Evolutionary conservation across 2,329 filamentous ascomycete species (phyloP).

Genomic region (Didymella pomorum): DNA sequence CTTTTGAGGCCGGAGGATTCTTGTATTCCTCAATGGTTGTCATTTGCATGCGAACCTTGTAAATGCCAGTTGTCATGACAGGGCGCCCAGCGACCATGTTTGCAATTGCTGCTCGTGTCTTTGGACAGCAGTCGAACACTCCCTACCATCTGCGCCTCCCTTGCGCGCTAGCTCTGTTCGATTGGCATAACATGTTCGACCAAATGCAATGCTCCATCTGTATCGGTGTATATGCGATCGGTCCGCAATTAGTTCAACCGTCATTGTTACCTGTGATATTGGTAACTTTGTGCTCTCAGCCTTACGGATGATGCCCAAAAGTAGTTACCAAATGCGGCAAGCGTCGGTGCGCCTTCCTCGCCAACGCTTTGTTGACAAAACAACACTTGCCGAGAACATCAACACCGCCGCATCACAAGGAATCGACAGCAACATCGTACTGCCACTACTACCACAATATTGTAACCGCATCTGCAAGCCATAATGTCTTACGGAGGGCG

Average conservation of each 20-base stretch:
- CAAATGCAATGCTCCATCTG: not conserved
- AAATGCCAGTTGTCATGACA: not conserved
- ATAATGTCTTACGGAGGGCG: conserved; percentile 60
- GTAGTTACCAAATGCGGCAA: conserved; percentile 23
- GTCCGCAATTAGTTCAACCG: not conserved
- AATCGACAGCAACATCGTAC: conserved; percentile 5
- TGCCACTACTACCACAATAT: conserved; percentile 1
- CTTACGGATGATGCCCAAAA: conserved; percentile 10
- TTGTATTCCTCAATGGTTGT: conserved; percentile 8
- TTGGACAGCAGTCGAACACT: not conserved
- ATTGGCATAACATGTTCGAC: not conserved
- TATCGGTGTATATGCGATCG: not conserved
- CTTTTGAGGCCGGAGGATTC: conserved; percentile 4
- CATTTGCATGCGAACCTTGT: conserved; percentile 4
- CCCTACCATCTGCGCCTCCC: not conserved
- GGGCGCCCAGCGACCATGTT: not conserved
- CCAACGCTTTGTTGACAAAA: conserved; percentile 29
- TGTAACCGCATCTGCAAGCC: conserved; percentile 8
- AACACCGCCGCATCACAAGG: conserved; percentile 9
- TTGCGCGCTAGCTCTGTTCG: not conserved
- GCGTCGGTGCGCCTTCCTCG: conserved; percentile 9
- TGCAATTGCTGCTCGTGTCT: not conserved
- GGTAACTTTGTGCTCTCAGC: not conserved
- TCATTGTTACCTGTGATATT: not conserved
- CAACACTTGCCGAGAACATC: conserved; percentile 14